phyloP scores from a whole-genome alignment of 768 basidiomycete genomes.

The Exsudoporus frostii region DNA sequence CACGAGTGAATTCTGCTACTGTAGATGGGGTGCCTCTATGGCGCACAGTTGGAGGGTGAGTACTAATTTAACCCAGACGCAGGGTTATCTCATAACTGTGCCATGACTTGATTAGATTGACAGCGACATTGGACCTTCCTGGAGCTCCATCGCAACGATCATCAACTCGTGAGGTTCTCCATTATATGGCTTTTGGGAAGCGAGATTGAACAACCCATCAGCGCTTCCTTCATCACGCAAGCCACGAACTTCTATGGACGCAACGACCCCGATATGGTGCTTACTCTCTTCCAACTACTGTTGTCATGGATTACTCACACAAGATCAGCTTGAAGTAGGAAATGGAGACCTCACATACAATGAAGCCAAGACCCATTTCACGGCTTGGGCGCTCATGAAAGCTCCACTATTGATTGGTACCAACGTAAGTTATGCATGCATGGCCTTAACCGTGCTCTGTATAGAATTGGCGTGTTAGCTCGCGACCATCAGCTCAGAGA shows the following conservation, averaged over 20 bases:
- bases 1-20: neutral
- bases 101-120: slow-evolving; percentile 11
- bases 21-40: slow-evolving; percentile 35
- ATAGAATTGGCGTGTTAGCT: slow-evolving; percentile 34
- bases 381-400: slow-evolving; percentile 68
- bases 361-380: slow-evolving; percentile 67
- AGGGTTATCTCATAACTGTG: neutral
- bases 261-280: slow-evolving; percentile 65
- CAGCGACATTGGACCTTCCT: slow-evolving; percentile 35
- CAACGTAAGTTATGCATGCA: slow-evolving; percentile 35
- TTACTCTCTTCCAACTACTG: neutral
- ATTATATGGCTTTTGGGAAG: neutral
- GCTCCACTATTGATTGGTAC: slow-evolving; percentile 64
- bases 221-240: slow-evolving; percentile 62
- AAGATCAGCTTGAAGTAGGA: slow-evolving; percentile 53
- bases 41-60: slow-evolving; percentile 45
- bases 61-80: neutral
- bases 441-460: neutral
- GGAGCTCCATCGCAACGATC: slow-evolving; percentile 51
- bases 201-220: slow-evolving; percentile 20
- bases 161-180: slow-evolving; percentile 44
- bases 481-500: slow-evolving; percentile 46
- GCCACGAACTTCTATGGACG: slow-evolving; percentile 62
- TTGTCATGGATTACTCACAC: slow-evolving; percentile 2
- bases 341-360: slow-evolving; percentile 60